Evolutionary conservation across 1,139 yeast genomes (phyloP), one percentile per base, ranked within the genome.

Genomic region (Yamadazyma dendronema): DNA sequence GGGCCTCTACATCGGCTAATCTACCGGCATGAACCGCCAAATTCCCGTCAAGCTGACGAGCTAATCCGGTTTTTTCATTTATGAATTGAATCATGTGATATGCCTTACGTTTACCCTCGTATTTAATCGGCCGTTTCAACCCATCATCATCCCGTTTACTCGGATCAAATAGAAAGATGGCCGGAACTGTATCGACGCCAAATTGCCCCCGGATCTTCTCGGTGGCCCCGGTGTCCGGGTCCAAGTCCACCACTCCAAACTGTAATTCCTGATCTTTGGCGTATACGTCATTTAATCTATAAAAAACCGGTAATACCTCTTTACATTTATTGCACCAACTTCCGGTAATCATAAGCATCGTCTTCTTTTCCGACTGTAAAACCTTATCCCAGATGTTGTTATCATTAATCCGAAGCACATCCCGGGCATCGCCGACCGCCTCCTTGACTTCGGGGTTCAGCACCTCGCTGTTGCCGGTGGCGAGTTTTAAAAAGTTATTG

Each of bases 301-400:
- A 83, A 56, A 78, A 78, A 7, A 68, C 67, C 7, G 94, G 94
- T 49, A 72, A 71, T 54, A 85, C 61, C 39, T 66, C 71, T 59
- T 77, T 76, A 62, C 94, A 85, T 61, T 84, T 89, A 37, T 83
- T 74, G 56, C 95, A 85, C 95, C 94, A 85, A 36, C 75, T 77
- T 24, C 92, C 87, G 49, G 83, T 82, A 50, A 84, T 82, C 43
- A 84, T 84, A 39, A 85, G 82, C 41, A 85, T 67, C 0, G 88
- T 70, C 40, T 74, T 77, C 49, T 82, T 77, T 9, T 77, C 80
- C 1, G 81, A 70, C 12, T 69, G 62, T 37, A 76, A 57, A 10
- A 81, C 83, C 24, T 74, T 57, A 7, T 65, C 70, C 37, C 77
- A 74, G 52, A 85, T 77, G 43, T 70, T 74, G 35, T 66, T 59